These are phyloP conservation scores for Arthrinium puccinioides DNA, from an alignment of 2,329 filamentous ascomycete species.

Conservation along the genomic window DNA sequence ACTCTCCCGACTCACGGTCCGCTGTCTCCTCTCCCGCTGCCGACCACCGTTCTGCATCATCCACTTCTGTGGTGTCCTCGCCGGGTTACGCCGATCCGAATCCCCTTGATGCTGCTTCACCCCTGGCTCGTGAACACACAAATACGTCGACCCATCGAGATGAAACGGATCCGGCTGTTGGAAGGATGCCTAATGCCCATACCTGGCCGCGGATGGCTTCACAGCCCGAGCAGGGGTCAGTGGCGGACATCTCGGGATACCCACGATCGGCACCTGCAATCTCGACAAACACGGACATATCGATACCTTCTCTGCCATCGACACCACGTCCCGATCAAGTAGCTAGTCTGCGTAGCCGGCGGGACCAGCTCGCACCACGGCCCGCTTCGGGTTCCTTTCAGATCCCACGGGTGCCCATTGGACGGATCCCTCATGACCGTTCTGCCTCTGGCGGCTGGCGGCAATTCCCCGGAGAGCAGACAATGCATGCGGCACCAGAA, in stretches of 20 bases:
- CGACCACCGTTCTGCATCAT: too few relatives aligned
- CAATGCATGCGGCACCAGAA: conserved; percentile 36
- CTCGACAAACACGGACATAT: conserved; percentile 22
- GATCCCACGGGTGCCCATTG: conserved; percentile 32
- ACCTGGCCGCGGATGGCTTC: conserved; percentile 40
- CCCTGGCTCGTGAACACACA: conserved; percentile 22
- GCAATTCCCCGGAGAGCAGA: too few relatives aligned
- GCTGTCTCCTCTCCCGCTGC: too few relatives aligned
- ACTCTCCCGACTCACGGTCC: too few relatives aligned
- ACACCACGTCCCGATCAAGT: conserved; percentile 31
- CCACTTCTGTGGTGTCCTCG: too few relatives aligned
- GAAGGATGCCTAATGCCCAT: conserved; percentile 25
- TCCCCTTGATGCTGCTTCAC: conserved; percentile 13
- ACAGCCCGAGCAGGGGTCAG: conserved; percentile 12
- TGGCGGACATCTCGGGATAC: conserved; percentile 21
- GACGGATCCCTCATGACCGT: conserved; percentile 17
- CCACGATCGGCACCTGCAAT: conserved; percentile 33
- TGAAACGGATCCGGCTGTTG: conserved; percentile 10
- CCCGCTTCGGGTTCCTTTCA: conserved; percentile 37
- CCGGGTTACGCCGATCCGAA: too few relatives aligned
- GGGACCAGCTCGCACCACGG: conserved; percentile 29
- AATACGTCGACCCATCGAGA: too few relatives aligned
- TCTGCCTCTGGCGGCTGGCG: too few relatives aligned
- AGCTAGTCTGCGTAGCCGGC: conserved; percentile 27
- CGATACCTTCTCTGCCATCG: conserved; percentile 29